Evolutionary conservation across 768 basidiomycete species (phyloP).

Genomic region (Podaxis carcinomalis): DNA sequence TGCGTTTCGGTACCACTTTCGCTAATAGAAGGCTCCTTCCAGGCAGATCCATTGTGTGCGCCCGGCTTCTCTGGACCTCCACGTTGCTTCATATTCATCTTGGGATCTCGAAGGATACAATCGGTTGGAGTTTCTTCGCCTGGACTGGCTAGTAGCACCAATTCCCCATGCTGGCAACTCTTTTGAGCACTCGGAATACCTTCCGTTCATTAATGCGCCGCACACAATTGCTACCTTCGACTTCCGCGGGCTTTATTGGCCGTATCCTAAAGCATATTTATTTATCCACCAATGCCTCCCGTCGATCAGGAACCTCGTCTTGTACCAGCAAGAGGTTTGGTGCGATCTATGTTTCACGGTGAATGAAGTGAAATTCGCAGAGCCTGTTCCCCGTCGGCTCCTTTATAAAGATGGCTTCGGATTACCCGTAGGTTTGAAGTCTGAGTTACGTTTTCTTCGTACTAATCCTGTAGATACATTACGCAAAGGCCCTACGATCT

Average conservation of each 20-base stretch:
- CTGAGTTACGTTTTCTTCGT: neutral
- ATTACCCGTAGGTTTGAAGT: neutral
- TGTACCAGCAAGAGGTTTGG: neutral
- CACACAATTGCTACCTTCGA: neutral
- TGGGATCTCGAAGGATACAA: constrained; percentile 1
- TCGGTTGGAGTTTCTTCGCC: neutral
- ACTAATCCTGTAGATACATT: constrained; percentile 1
- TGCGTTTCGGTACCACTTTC: neutral
- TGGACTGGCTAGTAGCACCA: neutral
- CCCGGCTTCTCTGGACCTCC: neutral
- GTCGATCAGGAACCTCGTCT: neutral
- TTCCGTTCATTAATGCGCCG: neutral
- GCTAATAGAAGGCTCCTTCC: neutral
- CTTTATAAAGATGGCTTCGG: constrained; percentile 1
- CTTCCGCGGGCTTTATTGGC: neutral
- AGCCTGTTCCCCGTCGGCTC: neutral
- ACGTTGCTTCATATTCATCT: neutral
- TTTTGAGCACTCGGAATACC: neutral
- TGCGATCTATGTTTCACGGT: constrained; percentile 6
- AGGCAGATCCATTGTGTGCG: constrained; percentile 2
- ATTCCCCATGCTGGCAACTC: neutral
- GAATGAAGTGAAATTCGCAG: neutral
- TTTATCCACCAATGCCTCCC: neutral
- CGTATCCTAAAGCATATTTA: neutral
- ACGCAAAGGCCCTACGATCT: neutral